Evolutionary conservation across 2,329 filamentous ascomycete species (phyloP).

Genomic region (Penicillium sp.): DNA sequence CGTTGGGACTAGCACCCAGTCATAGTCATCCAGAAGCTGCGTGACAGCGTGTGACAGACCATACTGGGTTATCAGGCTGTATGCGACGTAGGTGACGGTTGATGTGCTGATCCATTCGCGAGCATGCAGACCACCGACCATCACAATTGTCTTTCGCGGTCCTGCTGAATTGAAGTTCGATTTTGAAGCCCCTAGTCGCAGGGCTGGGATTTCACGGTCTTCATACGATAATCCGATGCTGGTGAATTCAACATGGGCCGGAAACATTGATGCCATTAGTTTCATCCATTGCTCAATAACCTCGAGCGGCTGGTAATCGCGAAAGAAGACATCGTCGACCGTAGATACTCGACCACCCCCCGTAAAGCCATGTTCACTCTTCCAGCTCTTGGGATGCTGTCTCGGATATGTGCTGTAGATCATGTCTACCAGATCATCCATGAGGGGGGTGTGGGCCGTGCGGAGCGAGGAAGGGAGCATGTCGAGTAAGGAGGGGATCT

Average conservation of each 20-base stretch:
- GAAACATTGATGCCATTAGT: conserved; percentile 85
- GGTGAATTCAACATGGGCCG: conserved; percentile 70
- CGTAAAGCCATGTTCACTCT: conserved; percentile 30
- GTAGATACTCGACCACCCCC: conserved; percentile 34
- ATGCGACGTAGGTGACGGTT: conserved; percentile 87
- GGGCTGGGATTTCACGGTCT: conserved; percentile 78
- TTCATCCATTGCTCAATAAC: conserved; percentile 91
- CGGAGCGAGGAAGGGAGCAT: conserved; percentile 75
- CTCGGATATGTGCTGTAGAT: conserved; percentile 75
- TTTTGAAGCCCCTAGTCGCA: conserved; percentile 69
- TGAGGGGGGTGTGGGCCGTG: conserved; percentile 69
- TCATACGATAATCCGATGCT: conserved; percentile 84
- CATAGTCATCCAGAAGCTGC: conserved; percentile 77
- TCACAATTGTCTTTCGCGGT: conserved; percentile 72
- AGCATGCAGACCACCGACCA: conserved; percentile 86
- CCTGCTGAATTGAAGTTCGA: conserved; percentile 44
- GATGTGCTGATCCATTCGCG: conserved; percentile 95
- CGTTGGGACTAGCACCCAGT: conserved; percentile 84
- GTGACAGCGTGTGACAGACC: conserved; percentile 71
- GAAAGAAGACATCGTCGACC: conserved; percentile 74
- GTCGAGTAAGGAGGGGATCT: conserved; percentile 71
- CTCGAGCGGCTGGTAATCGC: conserved; percentile 83
- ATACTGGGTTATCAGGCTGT: conserved; percentile 81
- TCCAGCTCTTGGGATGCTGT: conserved; percentile 31
- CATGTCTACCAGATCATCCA: conserved; percentile 75